Evolutionary conservation across 768 basidiomycete species (phyloP).

Genomic region (Royoungia palumana): DNA sequence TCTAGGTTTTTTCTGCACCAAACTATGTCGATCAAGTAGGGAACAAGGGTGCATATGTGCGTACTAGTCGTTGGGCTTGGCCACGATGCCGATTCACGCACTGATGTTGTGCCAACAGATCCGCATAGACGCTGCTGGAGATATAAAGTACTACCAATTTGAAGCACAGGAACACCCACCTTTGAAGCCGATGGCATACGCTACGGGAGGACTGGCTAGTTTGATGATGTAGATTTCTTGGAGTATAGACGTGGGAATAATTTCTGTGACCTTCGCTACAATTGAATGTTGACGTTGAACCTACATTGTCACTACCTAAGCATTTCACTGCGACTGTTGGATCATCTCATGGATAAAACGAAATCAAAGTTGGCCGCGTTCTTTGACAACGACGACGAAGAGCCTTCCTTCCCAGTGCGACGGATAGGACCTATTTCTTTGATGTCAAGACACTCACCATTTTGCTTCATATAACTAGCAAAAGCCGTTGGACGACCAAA

Average conservation of each 20-base stretch:
- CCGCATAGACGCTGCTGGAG: conserved; percentile 76
- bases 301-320: neutral
- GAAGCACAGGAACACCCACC: conserved; percentile 86
- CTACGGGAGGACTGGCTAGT: conserved; percentile 59
- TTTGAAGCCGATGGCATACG: conserved; percentile 91
- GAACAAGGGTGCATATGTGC: conserved; percentile 89
- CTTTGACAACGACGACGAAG: conserved; percentile 83
- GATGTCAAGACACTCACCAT: conserved; percentile 56
- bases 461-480: conserved; percentile 58
- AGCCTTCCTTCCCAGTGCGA: conserved; percentile 89
- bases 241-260: conserved; percentile 26
- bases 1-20: conserved; percentile 87
- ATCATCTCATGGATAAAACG: conserved; percentile 31
- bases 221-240: conserved; percentile 59
- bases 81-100: neutral
- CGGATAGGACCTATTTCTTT: conserved; percentile 65
- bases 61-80: conserved; percentile 24
- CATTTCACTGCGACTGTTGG: conserved; percentile 1
- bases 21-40: conserved; percentile 92
- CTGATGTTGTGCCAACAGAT: conserved; percentile 45
- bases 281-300: neutral
- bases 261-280: neutral
- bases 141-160: conserved; percentile 74
- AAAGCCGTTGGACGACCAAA: conserved; percentile 82
- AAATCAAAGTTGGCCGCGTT: conserved; percentile 66